Evolutionary conservation across 1,139 yeast genomes (phyloP), one percentile per base, ranked within the genome.

Genomic region (Hansenula sp.): DNA sequence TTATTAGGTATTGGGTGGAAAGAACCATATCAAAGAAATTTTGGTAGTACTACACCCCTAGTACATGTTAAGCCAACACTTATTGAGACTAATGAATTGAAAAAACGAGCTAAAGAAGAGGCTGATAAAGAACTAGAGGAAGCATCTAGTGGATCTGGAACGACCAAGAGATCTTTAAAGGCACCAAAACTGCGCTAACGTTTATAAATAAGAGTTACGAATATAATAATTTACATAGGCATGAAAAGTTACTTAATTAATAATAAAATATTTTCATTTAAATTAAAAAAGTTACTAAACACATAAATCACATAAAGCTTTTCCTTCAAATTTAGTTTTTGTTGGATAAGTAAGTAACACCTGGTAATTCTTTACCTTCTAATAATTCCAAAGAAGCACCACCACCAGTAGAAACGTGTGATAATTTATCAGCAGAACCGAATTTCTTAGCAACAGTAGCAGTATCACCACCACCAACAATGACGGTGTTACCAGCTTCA

Each of bases 401-500:
- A 72, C 97, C 97, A 72, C 97, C 97, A 51, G 97, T 90, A 53
- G 97, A 89, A 53, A 90, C 96, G 71, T 90, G 97, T 43, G 96
- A 87, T 62, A 90, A 79, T 76, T 89, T 86, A 65, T 86, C 95
- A 59, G 87, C 92, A 52, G 81, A 96, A 64, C 96, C 96, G 69
- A 73, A 90, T 77, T 90, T 90, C 86, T 89, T 89, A 60, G 96
- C 96, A 54, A 89, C 97, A 55, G 97, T 90, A 55, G 97, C 97
- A 60, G 97, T 90, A 72, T 90, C 97, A 77, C 97, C 97, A 80
- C 97, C 97, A 68, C 97, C 97, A 59, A 90, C 84, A 69, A 92
- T 92, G 52, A 89, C 96, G 55, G 96, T 87, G 75, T 88, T 83
- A 63, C 96, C 96, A 47, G 77, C 77, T 66, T 79, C 81, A 58